Percentiles rank a stretch among this genome's conserved stretches.
These are phyloP conservation scores for Pseudogymnoascus pannorum DNA, from an alignment of 2,329 filamentous ascomycete species.

Conservation along the genomic window DNA sequence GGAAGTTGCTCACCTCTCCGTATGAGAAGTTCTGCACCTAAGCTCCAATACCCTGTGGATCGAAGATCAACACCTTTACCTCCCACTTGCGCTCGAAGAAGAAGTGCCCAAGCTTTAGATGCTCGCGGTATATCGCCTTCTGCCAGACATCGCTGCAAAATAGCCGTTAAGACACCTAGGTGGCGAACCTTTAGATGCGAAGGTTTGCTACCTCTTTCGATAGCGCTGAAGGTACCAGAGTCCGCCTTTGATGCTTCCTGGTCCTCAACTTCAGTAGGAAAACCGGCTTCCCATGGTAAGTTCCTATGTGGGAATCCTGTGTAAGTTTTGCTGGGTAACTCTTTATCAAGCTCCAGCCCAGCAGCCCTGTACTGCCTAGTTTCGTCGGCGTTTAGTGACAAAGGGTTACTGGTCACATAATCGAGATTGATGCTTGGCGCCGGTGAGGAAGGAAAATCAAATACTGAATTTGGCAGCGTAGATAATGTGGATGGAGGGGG, in stretches of 20 bases:
- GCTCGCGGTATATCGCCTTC: conserved; percentile 65
- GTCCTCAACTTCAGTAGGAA: conserved; percentile 15
- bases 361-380: conserved; percentile 48
- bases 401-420: conserved; percentile 36
- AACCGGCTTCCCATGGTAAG: conserved; percentile 21
- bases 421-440: not conserved
- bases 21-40: conserved; percentile 79
- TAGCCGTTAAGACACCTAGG: conserved; percentile 57
- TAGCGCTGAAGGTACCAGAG: conserved; percentile 10
- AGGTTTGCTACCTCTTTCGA: conserved; percentile 11
- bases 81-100: conserved; percentile 53
- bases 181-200: conserved; percentile 43
- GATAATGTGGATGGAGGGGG: conserved; percentile 12
- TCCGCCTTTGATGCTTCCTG: conserved; percentile 3
- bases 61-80: conserved; percentile 61
- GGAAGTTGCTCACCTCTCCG: conserved; percentile 32
- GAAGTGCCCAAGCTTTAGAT: conserved; percentile 64
- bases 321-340: conserved; percentile 32
- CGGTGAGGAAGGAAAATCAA: not conserved
- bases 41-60: conserved; percentile 64
- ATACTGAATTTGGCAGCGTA: not conserved
- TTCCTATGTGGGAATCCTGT: conserved; percentile 47
- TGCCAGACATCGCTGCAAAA: conserved; percentile 66
- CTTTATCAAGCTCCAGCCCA: conserved; percentile 43
- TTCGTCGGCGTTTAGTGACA: conserved; percentile 45